Base-by-base conservation (phyloP, 345 rosid genomes). In the Cochlearia excelsa region DNA sequence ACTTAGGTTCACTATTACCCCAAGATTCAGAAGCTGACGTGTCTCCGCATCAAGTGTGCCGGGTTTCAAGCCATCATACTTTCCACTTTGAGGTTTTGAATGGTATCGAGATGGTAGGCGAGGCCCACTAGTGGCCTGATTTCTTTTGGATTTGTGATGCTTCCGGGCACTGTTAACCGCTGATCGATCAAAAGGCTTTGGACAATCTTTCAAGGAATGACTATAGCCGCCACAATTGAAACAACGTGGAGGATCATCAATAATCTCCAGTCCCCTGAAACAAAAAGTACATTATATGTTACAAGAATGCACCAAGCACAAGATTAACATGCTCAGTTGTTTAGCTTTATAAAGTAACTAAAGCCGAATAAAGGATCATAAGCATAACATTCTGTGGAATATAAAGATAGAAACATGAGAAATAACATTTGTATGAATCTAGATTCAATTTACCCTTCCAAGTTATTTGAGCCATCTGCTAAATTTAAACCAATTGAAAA, bases 201-300 rank as follows among this genome's bases (percentile, higher is more conserved):
- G 82, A 71, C 99, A 94, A 31, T 90, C 95, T 77, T 68, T 90
- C 64, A 94, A 37, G 44, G 97, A 70, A 79, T 94, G 99, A 71
- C 74, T 85, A 66, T 94, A 94, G 37, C 95, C 79, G 46, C 96
- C 86, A 74, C 99, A 94, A 55, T 94, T 94, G 80, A 90, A 94
- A 75, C 99, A 90, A 27, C 97, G 95, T 49, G 88, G 65, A 73
- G 95, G 86, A 71, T 80, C 90, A 26, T 66, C 89, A 33, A 81
- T 27, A 63, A 89, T 83, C 87, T 78, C 83, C 78, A 77, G 66
- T 10, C 90, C 90, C 56, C 99, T 93, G 76, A 51, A 68, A 75
- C 50, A 66, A 27, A 61, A 57, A 10, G 6, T n/a, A 59, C 68
- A 54, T 54, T 10, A 35, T 30, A 11, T 61, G 56, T 61, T 63